Percentiles rank a stretch among this genome's conserved stretches.
Conservation (phyloP, 2,329 filamentous ascomycete genomes). For the Amylocarpus encephaloides region DNA sequence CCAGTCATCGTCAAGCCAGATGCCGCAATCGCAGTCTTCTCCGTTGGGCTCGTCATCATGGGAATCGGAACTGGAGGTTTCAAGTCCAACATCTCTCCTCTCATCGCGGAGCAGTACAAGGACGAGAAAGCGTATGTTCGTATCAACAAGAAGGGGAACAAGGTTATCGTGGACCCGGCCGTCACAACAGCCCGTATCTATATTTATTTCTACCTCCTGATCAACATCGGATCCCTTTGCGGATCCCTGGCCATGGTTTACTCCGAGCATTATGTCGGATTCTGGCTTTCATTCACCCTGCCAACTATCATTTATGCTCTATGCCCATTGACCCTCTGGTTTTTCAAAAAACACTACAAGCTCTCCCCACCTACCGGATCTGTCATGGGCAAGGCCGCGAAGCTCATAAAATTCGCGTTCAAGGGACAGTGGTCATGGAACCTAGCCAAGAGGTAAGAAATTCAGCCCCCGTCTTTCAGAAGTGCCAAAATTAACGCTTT, state of each 20-base stretch:
- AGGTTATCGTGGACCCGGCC: conserved; percentile 29
- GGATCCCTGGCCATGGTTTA: conserved; percentile 42
- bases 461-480: neutral
- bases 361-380: conserved; percentile 57
- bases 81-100: conserved; percentile 34
- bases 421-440: conserved; percentile 51
- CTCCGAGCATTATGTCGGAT: conserved; percentile 46
- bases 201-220: conserved; percentile 43
- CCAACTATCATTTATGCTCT: conserved; percentile 40
- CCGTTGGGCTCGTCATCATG: conserved; percentile 41
- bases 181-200: conserved; percentile 30
- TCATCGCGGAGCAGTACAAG: conserved; percentile 31
- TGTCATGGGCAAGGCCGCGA: conserved; percentile 53
- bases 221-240: conserved; percentile 42
- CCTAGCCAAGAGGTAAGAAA: conserved; percentile 44
- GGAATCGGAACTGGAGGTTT: conserved; percentile 41
- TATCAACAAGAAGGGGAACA: conserved; percentile 23
- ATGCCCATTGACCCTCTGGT: conserved; percentile 50
- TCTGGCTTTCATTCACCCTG: conserved; percentile 40
- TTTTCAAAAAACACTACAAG: conserved; percentile 51
- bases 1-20: conserved; percentile 37
- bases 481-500: neutral
- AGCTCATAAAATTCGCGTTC: conserved; percentile 47
- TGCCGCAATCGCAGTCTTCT: conserved; percentile 41
- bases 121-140: conserved; percentile 23